Conservation (phyloP, 805 yeast species). For the Cyberlindnera euphorbiiphila region DNA sequence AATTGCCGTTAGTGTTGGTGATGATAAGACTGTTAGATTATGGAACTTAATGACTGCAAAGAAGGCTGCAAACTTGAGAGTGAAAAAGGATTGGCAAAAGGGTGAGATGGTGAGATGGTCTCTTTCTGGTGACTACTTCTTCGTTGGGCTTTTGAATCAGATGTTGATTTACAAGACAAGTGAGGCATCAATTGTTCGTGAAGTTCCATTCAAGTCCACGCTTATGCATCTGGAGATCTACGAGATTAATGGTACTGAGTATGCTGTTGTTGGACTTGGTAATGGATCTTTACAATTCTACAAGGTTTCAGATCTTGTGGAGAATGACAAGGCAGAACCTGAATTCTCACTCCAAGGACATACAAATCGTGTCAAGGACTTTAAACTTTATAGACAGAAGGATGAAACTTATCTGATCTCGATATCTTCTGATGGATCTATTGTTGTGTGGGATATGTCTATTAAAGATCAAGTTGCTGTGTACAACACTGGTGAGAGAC, state of each 20-base stretch:
- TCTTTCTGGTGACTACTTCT: conserved; percentile 60
- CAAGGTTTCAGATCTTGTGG: conserved; percentile 34
- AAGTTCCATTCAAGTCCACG: conserved; percentile 48
- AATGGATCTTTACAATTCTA: conserved; percentile 68
- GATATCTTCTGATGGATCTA: conserved; percentile 89
- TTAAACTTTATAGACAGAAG: conserved; percentile 42
- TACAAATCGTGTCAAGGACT: conserved; percentile 78
- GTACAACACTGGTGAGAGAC: conserved; percentile 84
- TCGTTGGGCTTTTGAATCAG: conserved; percentile 68
- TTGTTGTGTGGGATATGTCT: conserved; percentile 82
- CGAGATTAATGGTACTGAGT: conserved; percentile 44
- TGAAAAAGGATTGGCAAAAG: conserved; percentile 63
- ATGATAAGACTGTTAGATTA: conserved; percentile 75
- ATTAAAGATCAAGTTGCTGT: conserved; percentile 80
- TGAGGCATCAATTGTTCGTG: conserved; percentile 53
- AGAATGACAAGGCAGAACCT: conserved; percentile 38
- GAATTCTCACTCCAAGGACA: conserved; percentile 71
- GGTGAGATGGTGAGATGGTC: conserved; percentile 70
- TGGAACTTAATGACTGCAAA: conserved; percentile 98
- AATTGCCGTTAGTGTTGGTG: conserved; percentile 85
- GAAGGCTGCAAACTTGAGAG: conserved; percentile 80
- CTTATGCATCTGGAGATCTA: conserved; percentile 66
- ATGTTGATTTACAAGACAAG: conserved; percentile 62
- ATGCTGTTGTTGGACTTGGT: conserved; percentile 61
- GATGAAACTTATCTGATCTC: conserved; percentile 59